Evolutionary conservation across 176 grass and related monocot genomes (phyloP), one percentile per base, ranked within the genome.

Genomic region (Aegilops umbellulata): DNA sequence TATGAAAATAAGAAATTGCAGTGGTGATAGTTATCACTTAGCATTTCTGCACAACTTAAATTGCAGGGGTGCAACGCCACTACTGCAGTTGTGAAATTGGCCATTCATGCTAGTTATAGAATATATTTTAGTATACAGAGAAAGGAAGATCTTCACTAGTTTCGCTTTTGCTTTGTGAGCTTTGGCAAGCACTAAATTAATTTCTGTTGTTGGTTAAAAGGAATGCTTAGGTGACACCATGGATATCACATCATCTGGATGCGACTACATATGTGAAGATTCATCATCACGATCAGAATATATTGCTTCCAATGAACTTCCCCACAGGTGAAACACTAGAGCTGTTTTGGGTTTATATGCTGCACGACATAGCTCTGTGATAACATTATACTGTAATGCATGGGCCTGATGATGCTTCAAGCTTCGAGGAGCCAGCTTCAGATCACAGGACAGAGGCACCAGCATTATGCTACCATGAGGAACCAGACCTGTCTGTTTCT

Each of bases 221-320:
- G 82, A 92, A 82, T 90, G 85, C 76, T 84, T 86, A 55, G 70
- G 64, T 20, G 64, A 74, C 42, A 88, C 62, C 57, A 77, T 87
- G 85, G 82, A 90, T 80, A 92, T 80, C 60, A 68, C 77, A 77
- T 79, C 85, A 75, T 83, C 69, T 78, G 83, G 88, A 88, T 86
- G 74, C 51, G 73, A 89, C 51, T 79, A 80, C 55, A 34, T 80
- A 31, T 75, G 80, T 88, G 88, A 88, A 78, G 84, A 88, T 92
- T 92, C 90, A 46, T 75, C 88, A 46, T 75, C 88, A 65, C 44
- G 31, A 34, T 90, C 93, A 86, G 86, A 90, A 86, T 86, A 88
- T 78, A 75, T 92, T 83, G 70, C 83, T 80, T 90, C 85, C n/a
- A 86, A 83, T 88, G 88, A 81, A 84, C 80, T 81, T 86, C 82